Evolutionary conservation across 1,139 yeast genomes (phyloP).

Genomic region (Kodamaea sp.): DNA sequence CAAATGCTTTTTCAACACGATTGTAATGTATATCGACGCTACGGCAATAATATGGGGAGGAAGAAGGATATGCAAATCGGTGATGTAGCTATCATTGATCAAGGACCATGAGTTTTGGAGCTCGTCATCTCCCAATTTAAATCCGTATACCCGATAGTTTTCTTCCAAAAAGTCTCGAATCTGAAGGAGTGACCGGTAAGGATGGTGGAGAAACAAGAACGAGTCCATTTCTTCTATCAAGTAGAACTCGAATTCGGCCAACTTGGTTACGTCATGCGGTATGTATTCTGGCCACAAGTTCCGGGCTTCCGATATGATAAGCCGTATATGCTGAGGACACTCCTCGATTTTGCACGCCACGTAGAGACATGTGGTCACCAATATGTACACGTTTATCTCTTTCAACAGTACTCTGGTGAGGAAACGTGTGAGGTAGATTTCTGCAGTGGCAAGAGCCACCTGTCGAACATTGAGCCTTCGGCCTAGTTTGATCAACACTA

Average conservation of each 20-base stretch:
- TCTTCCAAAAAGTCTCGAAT: conserved; percentile 48
- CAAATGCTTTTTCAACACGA: conserved; percentile 54
- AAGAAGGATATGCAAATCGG: conserved; percentile 76
- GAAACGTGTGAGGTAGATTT: conserved; percentile 76
- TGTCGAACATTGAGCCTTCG: conserved; percentile 76
- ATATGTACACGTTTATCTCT: conserved; percentile 78
- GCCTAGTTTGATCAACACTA: conserved; percentile 69
- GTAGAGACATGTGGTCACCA: conserved; percentile 84
- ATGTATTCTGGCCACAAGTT: conserved; percentile 94
- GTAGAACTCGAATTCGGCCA: conserved; percentile 97
- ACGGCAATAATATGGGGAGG: conserved; percentile 93
- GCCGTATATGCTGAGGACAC: conserved; percentile 89
- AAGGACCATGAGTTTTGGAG: conserved; percentile 86
- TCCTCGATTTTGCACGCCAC: conserved; percentile 94
- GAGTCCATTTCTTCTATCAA: conserved; percentile 86
- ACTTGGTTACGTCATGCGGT: conserved; percentile 85
- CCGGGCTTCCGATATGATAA: conserved; percentile 81
- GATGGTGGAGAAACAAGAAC: conserved; percentile 82
- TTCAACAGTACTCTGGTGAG: conserved; percentile 69
- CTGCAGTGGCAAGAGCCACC: conserved; percentile 86
- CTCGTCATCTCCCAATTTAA: conserved; percentile 62
- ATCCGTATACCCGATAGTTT: conserved; percentile 28
- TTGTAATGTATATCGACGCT: conserved; percentile 74
- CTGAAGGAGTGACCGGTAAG: conserved; percentile 74
- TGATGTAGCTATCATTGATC: conserved; percentile 84